These are phyloP conservation scores for Oemleria cerasiformis DNA, from an alignment of 306 rosid species.

Conservation along the genomic window DNA sequence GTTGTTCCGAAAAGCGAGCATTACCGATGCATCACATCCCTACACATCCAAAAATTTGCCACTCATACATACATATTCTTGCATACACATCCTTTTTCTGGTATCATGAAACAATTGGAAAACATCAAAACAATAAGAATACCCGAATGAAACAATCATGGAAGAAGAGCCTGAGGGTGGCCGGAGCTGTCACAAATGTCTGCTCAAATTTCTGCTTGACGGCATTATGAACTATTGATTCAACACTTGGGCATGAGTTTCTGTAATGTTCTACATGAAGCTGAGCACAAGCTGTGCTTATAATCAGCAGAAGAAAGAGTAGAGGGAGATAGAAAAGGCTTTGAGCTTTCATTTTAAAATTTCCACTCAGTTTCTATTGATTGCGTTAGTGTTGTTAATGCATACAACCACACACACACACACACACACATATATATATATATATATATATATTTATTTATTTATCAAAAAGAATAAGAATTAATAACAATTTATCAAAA, in stretches of 20 bases:
- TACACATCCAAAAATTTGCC: conserved; percentile 6
- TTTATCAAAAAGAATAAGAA: no score
- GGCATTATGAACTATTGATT: conserved; percentile 56
- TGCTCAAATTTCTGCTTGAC: conserved; percentile 59
- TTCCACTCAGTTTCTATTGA: background rate
- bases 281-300: conserved; percentile 29
- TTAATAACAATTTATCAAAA: no score
- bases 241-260: conserved; percentile 67
- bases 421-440: background rate
- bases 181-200: conserved; percentile 72
- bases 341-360: conserved; percentile 33
- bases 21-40: conserved; percentile 95
- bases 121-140: background rate
- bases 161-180: conserved; percentile 84
- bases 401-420: background rate
- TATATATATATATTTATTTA: background rate
- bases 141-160: conserved; percentile 89
- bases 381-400: background rate
- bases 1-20: conserved; percentile 50
- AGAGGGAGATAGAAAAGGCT: conserved; percentile 21
- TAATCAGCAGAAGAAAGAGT: conserved; percentile 33
- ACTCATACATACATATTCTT: background rate
- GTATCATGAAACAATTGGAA: background rate
- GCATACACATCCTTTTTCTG: background rate
- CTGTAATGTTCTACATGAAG: conserved; percentile 50